Evolutionary conservation across 179 eudicot genomes (phyloP).

Genomic region (Heliamphora pulchella): DNA sequence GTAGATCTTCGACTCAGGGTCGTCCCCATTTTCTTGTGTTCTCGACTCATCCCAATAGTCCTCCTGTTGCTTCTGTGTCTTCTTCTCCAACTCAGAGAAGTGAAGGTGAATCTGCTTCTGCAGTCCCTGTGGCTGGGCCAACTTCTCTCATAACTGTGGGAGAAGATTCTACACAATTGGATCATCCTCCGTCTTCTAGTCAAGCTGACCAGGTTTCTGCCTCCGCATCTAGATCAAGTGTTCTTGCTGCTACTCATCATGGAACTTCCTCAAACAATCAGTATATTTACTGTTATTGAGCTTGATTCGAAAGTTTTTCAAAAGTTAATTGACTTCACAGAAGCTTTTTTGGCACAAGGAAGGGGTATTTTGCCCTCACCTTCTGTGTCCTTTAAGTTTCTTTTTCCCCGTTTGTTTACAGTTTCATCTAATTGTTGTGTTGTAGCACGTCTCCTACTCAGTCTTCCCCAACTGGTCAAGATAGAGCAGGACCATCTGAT

Average conservation of each 20-base stretch:
- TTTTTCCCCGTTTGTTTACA: not conserved
- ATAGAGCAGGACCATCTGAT: constrained; percentile 78
- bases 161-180: constrained; percentile 32
- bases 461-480: constrained; percentile 51
- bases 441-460: constrained; percentile 46
- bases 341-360: not conserved
- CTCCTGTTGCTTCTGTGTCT: constrained; percentile 34
- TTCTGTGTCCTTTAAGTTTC: not conserved
- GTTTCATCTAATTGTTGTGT: constrained; percentile 2
- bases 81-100: constrained; percentile 31
- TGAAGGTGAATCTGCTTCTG: constrained; percentile 35
- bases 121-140: constrained; percentile 29
- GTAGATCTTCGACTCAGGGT: constrained; percentile 57
- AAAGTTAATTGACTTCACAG: not conserved
- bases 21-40: constrained; percentile 67
- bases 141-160: constrained; percentile 33
- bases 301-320: not conserved
- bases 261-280: constrained; percentile 51
- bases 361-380: not conserved
- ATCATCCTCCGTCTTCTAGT: constrained; percentile 22
- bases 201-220: constrained; percentile 40
- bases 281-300: constrained; percentile 33
- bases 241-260: constrained; percentile 29
- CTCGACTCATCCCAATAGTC: constrained; percentile 47
- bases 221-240: constrained; percentile 44